Percentiles rank a stretch among this genome's conserved stretches.
phyloP scores from a whole-genome alignment of 1,139 yeast genomes.

The Geotrichum australiense region DNA sequence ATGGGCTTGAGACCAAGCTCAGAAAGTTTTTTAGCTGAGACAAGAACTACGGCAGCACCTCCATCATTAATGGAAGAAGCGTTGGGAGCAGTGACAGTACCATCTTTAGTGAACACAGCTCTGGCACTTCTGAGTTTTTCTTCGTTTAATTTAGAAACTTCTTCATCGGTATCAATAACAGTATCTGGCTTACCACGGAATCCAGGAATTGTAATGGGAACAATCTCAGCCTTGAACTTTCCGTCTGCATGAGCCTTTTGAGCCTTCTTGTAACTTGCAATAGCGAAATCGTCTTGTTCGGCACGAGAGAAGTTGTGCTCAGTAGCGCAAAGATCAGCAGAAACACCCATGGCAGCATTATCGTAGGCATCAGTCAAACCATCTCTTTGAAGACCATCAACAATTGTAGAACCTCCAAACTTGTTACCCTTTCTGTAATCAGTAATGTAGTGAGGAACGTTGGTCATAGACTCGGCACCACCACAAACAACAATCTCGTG shows the following conservation, averaged over 20 bases:
- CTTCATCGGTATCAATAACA: conserved; percentile 64
- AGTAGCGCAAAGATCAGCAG: conserved; percentile 91
- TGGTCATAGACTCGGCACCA: conserved; percentile 97
- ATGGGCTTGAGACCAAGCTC: conserved; percentile 83
- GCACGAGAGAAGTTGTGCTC: conserved; percentile 58
- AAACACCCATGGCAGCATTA: conserved; percentile 85
- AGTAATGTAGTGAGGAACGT: conserved; percentile 89
- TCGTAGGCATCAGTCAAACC: conserved; percentile 90
- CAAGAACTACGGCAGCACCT: conserved; percentile 88
- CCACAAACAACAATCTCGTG: conserved; percentile 94
- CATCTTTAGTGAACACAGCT: conserved; percentile 83
- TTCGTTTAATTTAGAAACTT: conserved; percentile 72
- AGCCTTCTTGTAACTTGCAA: conserved; percentile 78
- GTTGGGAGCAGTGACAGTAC: conserved; percentile 91
- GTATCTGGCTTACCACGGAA: conserved; percentile 88
- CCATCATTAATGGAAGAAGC: conserved; percentile 96
- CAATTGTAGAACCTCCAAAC: conserved; percentile 70
- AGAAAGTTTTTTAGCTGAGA: conserved; percentile 71
- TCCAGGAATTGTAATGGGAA: conserved; percentile 84
- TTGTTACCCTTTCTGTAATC: conserved; percentile 80
- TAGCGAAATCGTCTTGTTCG: conserved; percentile 82
- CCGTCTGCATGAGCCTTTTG: conserved; percentile 71
- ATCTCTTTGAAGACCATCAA: conserved; percentile 87
- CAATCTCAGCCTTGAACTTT: conserved; percentile 72
- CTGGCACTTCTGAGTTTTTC: conserved; percentile 71